These are phyloP conservation scores for Neurospora sp. DNA, from an alignment of 495 filamentous ascomycete species.

Conservation along the genomic window DNA sequence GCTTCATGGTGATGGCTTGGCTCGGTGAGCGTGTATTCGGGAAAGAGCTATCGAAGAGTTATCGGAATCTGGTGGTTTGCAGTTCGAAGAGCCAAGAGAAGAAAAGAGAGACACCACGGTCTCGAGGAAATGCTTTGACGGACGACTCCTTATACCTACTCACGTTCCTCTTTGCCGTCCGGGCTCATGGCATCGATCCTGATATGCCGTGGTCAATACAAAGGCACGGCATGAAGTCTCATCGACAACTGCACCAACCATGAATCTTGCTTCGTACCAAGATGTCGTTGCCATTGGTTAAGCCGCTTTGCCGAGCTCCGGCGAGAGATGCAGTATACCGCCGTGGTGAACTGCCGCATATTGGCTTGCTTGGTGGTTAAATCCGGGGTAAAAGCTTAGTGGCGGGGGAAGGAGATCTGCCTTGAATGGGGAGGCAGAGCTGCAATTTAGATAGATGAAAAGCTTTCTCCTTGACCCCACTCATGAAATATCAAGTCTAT, in stretches of 20 bases:
- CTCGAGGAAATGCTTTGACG: neutral
- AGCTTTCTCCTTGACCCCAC: neutral
- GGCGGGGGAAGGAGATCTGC: neutral
- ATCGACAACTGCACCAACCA: neutral
- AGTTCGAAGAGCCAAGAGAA: neutral
- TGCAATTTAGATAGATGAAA: neutral
- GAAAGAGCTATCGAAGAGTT: neutral
- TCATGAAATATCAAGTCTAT: too few relatives aligned
- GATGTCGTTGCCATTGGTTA: neutral
- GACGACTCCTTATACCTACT: neutral
- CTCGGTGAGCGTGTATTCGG: slow-evolving; percentile 13
- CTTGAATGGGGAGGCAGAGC: accelerated
- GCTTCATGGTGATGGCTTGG: slow-evolving; percentile 10
- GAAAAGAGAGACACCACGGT: neutral
- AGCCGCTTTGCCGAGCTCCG: neutral
- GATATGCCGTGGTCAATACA: neutral
- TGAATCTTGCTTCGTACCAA: neutral
- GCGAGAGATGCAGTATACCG: neutral
- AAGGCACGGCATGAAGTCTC: neutral
- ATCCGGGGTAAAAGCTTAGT: slow-evolving; percentile 2
- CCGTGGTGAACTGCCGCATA: slow-evolving; percentile 4
- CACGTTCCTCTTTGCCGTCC: neutral
- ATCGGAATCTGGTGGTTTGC: neutral
- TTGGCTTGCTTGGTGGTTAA: slow-evolving; percentile 2
- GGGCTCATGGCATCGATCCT: neutral